Evolutionary conservation across 106 monocot genomes (phyloP).

Genomic region (Ottelia alismoides): DNA sequence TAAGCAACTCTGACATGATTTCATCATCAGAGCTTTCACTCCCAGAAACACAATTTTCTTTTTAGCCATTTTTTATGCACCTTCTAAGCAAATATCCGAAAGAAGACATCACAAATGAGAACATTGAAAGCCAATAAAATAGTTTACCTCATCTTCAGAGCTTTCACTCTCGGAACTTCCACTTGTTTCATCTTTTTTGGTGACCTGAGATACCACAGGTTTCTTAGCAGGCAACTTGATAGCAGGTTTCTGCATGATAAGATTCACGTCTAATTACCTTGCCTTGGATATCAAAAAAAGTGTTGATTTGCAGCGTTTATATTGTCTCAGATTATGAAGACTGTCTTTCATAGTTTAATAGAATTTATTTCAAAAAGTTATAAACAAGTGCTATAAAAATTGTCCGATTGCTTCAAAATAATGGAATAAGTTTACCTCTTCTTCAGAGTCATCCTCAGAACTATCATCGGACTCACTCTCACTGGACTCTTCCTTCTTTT

Average conservation of each 20-base stretch:
- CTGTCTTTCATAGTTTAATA: background rate
- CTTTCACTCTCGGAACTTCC: slow-evolving; percentile 4
- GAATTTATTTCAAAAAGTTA: background rate
- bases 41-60: no score
- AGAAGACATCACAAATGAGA: no score
- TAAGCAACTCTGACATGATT: no score
- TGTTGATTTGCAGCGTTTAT: background rate
- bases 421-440: slow-evolving; percentile 1
- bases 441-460: slow-evolving; percentile 11
- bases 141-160: slow-evolving; percentile 1
- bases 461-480: slow-evolving; percentile 13
- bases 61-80: no score
- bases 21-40: no score
- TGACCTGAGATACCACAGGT: background rate
- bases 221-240: no score
- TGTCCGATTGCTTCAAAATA: background rate
- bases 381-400: background rate
- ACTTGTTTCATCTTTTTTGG: slow-evolving; percentile 9
- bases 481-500: slow-evolving; percentile 1
- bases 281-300: background rate
- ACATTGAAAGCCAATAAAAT: no score
- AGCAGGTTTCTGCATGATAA: no score
- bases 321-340: background rate
- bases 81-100: no score
- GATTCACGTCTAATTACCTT: no score